Base-by-base conservation (phyloP, 2,329 filamentous ascomycete genomes). In the Aspergillus melleus region DNA sequence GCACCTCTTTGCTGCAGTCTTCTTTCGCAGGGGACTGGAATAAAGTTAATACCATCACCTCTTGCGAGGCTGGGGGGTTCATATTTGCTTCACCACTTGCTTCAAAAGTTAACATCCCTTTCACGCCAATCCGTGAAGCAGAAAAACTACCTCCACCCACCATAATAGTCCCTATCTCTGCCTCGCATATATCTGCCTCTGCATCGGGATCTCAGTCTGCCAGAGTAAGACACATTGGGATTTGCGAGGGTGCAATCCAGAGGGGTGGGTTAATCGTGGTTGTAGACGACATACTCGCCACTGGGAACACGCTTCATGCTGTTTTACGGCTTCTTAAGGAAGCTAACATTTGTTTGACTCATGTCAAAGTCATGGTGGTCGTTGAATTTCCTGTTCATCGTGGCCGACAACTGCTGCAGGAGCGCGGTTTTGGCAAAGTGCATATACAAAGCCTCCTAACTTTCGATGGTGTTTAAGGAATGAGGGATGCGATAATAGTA, bases 141-240 rank as follows among this genome's bases (percentile, higher is more conserved):
- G 82, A 82, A 26, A 89, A 88, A 71, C 80, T 88, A 0, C 86
- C 86, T 0, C 82, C 83, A 8, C 86, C 85, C 0, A 83, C 74
- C 24, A 24, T 24, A 24, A 24, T 6, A 24, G 24, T 24, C 24
- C 24, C 24, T 24, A 24, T 24, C 24, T 24, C 4, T 1, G 30
- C 70, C 0, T 89, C 85, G 2, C 75, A 87, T 68, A 83, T 88
- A 46, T 86, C 84, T 0, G 80, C 80, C 58, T 71, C 69, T n/a
- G 56, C 55, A 24, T 24, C 24, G 24, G 24, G 24, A 24, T 24
- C 24, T 24, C 24, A 24, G 24, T 24, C 24, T 24, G 4, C 24
- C 24, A 24, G 4, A 24, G 24, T 5, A 24, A 24, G 24, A 24
- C 24, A 1, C 24, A 24, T 24, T 24, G 65, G 19, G 73, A 79